phyloP scores from a whole-genome alignment of 1,284 basidiomycete species.

The Filobasidium uniguttulatum region DNA sequence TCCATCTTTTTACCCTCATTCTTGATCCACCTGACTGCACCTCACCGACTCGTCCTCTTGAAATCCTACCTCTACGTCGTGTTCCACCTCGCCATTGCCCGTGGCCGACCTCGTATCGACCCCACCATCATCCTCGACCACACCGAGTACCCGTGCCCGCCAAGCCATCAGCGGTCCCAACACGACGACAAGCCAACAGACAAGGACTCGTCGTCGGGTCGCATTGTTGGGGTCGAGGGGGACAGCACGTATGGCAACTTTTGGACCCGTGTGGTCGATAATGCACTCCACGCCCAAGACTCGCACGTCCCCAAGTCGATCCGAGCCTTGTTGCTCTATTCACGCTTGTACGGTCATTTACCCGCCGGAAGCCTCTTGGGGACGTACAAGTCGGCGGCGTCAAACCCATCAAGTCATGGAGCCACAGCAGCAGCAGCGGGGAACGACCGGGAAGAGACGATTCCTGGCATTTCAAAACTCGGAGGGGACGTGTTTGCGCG shows the following conservation, averaged over 20 bases:
- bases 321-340: conserved; percentile 45
- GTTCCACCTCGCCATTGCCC: conserved; percentile 40
- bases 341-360: conserved; percentile 42
- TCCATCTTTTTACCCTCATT: conserved; percentile 48
- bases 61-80: conserved; percentile 41
- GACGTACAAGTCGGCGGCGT: conserved; percentile 36
- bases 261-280: conserved; percentile 48
- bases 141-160: conserved; percentile 35
- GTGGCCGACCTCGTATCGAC: conserved; percentile 50
- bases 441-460: conserved; percentile 29
- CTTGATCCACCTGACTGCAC: conserved; percentile 26
- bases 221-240: conserved; percentile 17
- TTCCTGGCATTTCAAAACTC: conserved; percentile 40
- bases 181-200: not conserved
- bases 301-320: conserved; percentile 50
- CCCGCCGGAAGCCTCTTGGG: conserved; percentile 41
- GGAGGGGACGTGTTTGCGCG: conserved; percentile 54
- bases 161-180: not conserved
- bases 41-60: conserved; percentile 41
- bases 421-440: too few species aligned
- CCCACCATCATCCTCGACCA: conserved; percentile 46
- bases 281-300: conserved; percentile 45
- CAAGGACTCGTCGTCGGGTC: conserved; percentile 9
- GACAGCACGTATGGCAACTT: conserved; percentile 40
- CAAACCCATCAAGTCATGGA: too few species aligned